Evolutionary conservation across 2,329 filamentous ascomycete species (phyloP), one percentile per base, ranked within the genome.

Genomic region (Magnaporthiopsis poae): DNA sequence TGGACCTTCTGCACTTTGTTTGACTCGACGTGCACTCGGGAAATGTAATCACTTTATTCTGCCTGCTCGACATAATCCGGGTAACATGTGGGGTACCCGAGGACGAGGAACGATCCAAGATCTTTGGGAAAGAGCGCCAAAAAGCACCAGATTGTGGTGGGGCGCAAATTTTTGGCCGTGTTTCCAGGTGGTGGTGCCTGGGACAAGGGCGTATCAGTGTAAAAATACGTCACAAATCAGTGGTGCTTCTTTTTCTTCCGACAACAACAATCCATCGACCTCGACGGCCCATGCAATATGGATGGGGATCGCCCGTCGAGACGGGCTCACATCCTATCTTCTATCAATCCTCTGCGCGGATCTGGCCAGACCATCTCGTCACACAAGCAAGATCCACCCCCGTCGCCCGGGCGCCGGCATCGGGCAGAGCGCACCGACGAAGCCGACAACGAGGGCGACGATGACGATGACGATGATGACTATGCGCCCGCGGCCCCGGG

Each of bases 271-370:
- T 18, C 21, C 46, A 11, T 56, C 46, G 9, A 56, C 46, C 8
- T 56, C 46, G 46, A 11, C 46, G 46, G 18, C 21, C n/a, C 7
- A 56, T 33, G 29, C 27, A 62, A 8, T 13, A 62, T 62, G 61
- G 61, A 62, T 33, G 15, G 61, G 21, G 31, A 33, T 36, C 66
- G 69, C 15, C 73, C 73, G 62, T 73, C 74, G n/a, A 71, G 73
- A 62, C 74, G 81, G 72, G 79, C 80, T n/a, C 80, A 80, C 61
- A 81, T 83, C 27, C 75, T 84, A 25, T 80, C 79, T 8, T 83
- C 81, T 8, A 80, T 82, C 70, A 82, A 82, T 68, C 78, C 75
- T 7, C 74, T 75, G 3, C 46, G n/a, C n/a, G 60, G 31, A 33
- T 29, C 46, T 18, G 5, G 65, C 67, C 11, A 65, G 63, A 61